A percentile compares a stretch with the other conserved stretches of the same genome.
Conservation (phyloP, 2,329 filamentous ascomycete genomes). For the Cladosporium oxysporum region DNA sequence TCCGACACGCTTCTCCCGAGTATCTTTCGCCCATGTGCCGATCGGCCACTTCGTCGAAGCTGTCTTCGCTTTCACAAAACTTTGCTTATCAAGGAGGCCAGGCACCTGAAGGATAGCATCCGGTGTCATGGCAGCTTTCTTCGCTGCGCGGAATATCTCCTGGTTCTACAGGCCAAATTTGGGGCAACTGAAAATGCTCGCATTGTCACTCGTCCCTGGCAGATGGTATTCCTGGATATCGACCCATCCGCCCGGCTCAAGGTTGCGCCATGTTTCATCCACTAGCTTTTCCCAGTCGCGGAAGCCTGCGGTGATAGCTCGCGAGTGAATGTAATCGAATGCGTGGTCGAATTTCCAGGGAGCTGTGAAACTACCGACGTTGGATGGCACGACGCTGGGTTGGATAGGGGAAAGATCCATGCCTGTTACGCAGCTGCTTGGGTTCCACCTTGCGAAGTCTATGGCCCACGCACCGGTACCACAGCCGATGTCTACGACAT, state of each 20-base stretch:
- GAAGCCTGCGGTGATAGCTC: constrained; percentile 49
- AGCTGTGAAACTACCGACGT: constrained; percentile 49
- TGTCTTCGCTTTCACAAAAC: constrained; percentile 3
- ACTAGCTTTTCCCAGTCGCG: constrained; percentile 43
- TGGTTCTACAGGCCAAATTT: constrained; percentile 12
- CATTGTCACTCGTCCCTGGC: constrained; percentile 21
- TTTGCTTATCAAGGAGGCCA: not conserved
- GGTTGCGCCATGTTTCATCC: constrained; percentile 20
- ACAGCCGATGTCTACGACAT: constrained; percentile 48
- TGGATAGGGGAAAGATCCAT: constrained; percentile 49
- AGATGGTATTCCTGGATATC: constrained; percentile 23
- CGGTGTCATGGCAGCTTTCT: constrained; percentile 4
- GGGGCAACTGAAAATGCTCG: constrained; percentile 11
- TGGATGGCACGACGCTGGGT: constrained; percentile 49
- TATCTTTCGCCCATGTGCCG: constrained; percentile 20
- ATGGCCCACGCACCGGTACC: constrained; percentile 46
- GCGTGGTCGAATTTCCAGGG: constrained; percentile 42
- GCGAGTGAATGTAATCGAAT: constrained; percentile 46
- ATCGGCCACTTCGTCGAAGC: constrained; percentile 16
- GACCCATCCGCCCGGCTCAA: constrained; percentile 26
- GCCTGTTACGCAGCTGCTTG: constrained; percentile 41
- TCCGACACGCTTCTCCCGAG: constrained; percentile 19
- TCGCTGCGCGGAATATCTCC: not conserved
- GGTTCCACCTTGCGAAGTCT: constrained; percentile 32
- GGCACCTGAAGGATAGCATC: constrained; percentile 17